Evolutionary conservation across 1,139 yeast genomes (phyloP), one percentile per base, ranked within the genome.

Genomic region (Wickerhamiella infanticola): DNA sequence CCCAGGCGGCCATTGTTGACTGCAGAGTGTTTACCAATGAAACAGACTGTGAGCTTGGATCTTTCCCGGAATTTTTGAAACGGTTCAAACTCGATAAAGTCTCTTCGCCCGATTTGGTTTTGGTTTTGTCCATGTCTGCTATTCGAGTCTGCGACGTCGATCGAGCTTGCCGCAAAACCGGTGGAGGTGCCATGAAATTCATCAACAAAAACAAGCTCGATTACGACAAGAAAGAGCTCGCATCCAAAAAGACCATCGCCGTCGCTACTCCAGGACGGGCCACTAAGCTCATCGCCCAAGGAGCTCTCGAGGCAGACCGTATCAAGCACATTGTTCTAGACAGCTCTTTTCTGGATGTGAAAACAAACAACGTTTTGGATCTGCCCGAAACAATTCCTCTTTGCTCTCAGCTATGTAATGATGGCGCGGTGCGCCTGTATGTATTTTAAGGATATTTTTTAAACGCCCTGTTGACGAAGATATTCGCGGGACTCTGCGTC

Each of bases 131-230:
- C 3, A 72, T 75, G 70, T 79, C 86, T 0, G 88, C 88, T 0
- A 63, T 80, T 25, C 67, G 90, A 48, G 84, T 81, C 1, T 81
- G 90, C 63, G 88, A 81, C 55, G 69, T 79, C 2, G 76, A 75
- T 56, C 68, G 90, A 47, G 77, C 79, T 3, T 51, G 63, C 3
- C 77, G 79, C 7, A 31, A 49, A 1, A 35, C 57, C 7, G 53
- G 55, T 26, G 35, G 39, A 6, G 73, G 80, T 0, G 74, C 84
- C 1, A 51, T 80, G 46, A 81, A 80, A 57, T 60, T 81, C 40
- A 81, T 81, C 56, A 73, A 75, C 55, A 81, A 81, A 61, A 81
- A 81, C 59, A 74, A 77, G 52, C 58, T 79, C 38, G 67, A 68
- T 25, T 75, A 75, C 45, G 90, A 81, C 57, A 62, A 75, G 50